Evolutionary conservation across 495 filamentous ascomycete species (phyloP), one percentile per base, ranked within the genome.

Genomic region (Chlorociboria aeruginascens): DNA sequence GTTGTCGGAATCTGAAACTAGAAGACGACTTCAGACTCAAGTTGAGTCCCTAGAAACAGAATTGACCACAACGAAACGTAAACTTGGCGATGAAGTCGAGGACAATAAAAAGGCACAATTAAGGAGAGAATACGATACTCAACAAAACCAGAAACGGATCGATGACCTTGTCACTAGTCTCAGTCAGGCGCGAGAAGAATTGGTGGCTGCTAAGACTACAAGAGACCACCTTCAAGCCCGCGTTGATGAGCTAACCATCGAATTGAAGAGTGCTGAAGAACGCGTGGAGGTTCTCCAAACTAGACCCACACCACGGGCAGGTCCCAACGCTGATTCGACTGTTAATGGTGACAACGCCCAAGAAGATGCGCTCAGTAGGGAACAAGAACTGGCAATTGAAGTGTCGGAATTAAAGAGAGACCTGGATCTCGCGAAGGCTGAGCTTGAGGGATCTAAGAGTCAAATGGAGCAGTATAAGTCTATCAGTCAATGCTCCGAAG

Each of bases 401-500:
- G 75, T 90, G 16, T 79, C 83, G 0, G 85, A 95, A 49, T 72
- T 97, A 42, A 89, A 85, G 61, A 81, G 83, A 44, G 81, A 86
- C 51, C 69, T 96, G 14, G 85, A 92, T 30, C 65, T 90, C 32
- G 72, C 78, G 8, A 82, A 74, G 53, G 74, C 73, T 25, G 86
- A 96, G 50, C 70, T 96, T 14, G 80, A 92, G 49, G 80, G 79
- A 56, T 74, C 85, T 9, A 86, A 85, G 61, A 71, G 76, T 30
- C 79, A 93, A 53, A 81, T 80, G 30, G 88, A 95, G 60, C 81
- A 85, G 52, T 95, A 93, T 69, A 88, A 85, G 57, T 74, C 77
- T n/a, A 89, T 97, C 59, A 86, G 85, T 54, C 84, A 88, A 57
- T 71, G 77, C 12, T 78, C 84, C n/a, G 90, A 99, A 59, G 89